A percentile compares a stretch with the other conserved stretches of the same genome.
These are phyloP conservation scores for Didymella lethalis DNA, from an alignment of 2,329 filamentous ascomycete species.

Conservation along the genomic window DNA sequence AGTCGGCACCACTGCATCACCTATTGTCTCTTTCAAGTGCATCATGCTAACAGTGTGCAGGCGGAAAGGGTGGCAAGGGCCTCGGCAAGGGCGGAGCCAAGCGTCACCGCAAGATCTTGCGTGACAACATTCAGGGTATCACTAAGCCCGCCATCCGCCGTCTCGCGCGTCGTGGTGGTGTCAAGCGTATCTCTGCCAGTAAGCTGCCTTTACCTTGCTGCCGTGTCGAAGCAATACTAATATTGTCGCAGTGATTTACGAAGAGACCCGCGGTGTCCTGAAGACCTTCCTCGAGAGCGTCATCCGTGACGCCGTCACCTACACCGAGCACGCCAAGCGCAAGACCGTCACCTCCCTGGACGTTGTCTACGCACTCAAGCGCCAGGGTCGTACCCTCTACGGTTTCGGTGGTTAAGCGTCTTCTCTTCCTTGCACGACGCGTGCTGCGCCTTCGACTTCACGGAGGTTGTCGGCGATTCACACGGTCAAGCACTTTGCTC, in stretches of 20 bases:
- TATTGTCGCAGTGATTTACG: slow-evolving; percentile 70
- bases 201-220: slow-evolving; percentile 33
- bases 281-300: slow-evolving; percentile 81
- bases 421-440: slow-evolving; percentile 29
- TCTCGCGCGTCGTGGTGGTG: slow-evolving; percentile 63
- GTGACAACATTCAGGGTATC: slow-evolving; percentile 65
- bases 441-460: slow-evolving; percentile 19
- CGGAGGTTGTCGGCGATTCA: slow-evolving; percentile 60
- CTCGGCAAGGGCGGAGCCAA: slow-evolving; percentile 64
- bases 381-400: slow-evolving; percentile 77
- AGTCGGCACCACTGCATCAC: slow-evolving; percentile 23
- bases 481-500: slow-evolving; percentile 35
- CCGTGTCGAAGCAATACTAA: slow-evolving; percentile 32
- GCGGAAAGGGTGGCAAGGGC: slow-evolving; percentile 64
- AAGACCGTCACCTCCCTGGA: slow-evolving; percentile 79
- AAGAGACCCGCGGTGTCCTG: slow-evolving; percentile 78
- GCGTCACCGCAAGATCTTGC: slow-evolving; percentile 64
- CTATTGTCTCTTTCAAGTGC: slow-evolving; percentile 10
- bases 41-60: slow-evolving; percentile 50
- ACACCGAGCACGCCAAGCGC: slow-evolving; percentile 82
- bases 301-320: slow-evolving; percentile 79
- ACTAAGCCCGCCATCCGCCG: slow-evolving; percentile 63
- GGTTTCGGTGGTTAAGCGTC: slow-evolving; percentile 82
- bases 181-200: slow-evolving; percentile 63
- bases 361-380: slow-evolving; percentile 70